Evolutionary conservation across 805 yeast species (phyloP), one percentile per base, ranked within the genome.

Genomic region (Debaryomyces hansenii): DNA sequence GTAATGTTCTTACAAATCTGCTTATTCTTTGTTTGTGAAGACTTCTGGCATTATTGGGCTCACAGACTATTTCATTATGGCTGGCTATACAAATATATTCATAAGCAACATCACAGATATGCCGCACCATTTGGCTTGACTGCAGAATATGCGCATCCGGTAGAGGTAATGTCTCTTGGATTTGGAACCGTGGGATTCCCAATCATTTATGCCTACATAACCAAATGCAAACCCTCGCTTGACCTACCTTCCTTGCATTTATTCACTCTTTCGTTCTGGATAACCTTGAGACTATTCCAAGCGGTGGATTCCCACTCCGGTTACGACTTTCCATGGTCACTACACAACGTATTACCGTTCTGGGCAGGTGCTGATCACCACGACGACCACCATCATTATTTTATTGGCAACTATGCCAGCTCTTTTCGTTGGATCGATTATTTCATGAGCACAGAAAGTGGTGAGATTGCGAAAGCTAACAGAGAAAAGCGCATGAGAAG

Each of bases 281-380:
- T 92, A 60, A 77, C 87, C 7, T 70, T 89, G 58, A 83, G 98
- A 69, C 80, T 92, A 57, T 84, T 87, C 75, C 99, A 92, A 77
- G 99, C 99, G 21, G 92, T 92, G 48, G 99, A 92, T 66, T 86
- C 97, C 20, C 99, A 92, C 69, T 90, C 97, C 10, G 99, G 98
- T 48, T 94, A 92, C 70, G 98, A 92, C 66, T 92, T 92, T 82
- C 98, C 99, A 52, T 84, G 95, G 89, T 89, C 97, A 4, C 77
- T 92, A 62, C 94, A 90, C 71, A 90, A 90, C 64, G 83, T 92
- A 70, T 65, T 92, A 50, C 97, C 97, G 41, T 80, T 94, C 72
- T 91, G 98, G 97, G 96, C 97, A 4, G 98, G 98, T 55, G 97
- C 97, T 18, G 97, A 88, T 61, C 98, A 92, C 70, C 98, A 92